Evolutionary conservation across 2,329 filamentous ascomycete species (phyloP).

Genomic region (Ophiocordyceps camponoti-rufipedis): DNA sequence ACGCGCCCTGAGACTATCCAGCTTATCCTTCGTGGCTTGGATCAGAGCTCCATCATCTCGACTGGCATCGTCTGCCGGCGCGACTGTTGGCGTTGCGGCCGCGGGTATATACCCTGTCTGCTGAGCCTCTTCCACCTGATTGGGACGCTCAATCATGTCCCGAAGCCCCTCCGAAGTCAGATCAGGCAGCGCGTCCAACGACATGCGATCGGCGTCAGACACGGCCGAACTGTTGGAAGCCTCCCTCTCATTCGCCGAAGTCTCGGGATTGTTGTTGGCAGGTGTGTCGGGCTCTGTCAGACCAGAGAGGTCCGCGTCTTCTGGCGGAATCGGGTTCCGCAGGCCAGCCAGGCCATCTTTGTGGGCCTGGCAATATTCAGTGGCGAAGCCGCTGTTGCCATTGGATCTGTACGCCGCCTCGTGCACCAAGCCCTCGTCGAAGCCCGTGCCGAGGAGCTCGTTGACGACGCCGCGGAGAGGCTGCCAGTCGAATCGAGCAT

Average conservation of each 20-base stretch:
- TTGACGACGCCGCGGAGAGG: slow-evolving; percentile 11
- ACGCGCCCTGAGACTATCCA: slow-evolving; percentile 57
- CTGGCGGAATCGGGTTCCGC: slow-evolving; percentile 48
- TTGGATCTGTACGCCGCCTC: slow-evolving; percentile 76
- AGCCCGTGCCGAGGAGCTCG: slow-evolving; percentile 14
- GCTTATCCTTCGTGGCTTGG: slow-evolving; percentile 44
- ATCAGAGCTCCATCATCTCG: slow-evolving; percentile 4
- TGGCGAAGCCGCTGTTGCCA: slow-evolving; percentile 38
- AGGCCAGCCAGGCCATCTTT: slow-evolving; percentile 35
- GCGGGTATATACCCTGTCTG: slow-evolving; percentile 1
- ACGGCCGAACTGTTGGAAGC: slow-evolving; percentile 6
- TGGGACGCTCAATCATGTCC: slow-evolving; percentile 10
- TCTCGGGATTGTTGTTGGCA: slow-evolving; percentile 7
- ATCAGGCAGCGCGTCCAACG: slow-evolving; percentile 15
- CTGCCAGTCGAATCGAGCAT: slow-evolving; percentile 28
- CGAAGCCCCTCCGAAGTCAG: slow-evolving; percentile 11
- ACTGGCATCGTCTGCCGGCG: slow-evolving; percentile 4
- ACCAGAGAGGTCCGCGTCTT: slow-evolving; percentile 28
- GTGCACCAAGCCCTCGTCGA: slow-evolving; percentile 42
- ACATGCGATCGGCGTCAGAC: slow-evolving; percentile 19
- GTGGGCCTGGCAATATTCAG: slow-evolving; percentile 59
- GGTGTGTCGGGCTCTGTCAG: slow-evolving; percentile 9
- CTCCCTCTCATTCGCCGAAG: slow-evolving; percentile 7
- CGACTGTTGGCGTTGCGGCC: slow-evolving; percentile 2
- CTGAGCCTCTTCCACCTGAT: slow-evolving; percentile 1